A percentile compares a stretch with the other conserved stretches of the same genome.
Evolutionary conservation across 352 stramenopile species (phyloP).

Genomic region (Globisporangium cederbergense): DNA sequence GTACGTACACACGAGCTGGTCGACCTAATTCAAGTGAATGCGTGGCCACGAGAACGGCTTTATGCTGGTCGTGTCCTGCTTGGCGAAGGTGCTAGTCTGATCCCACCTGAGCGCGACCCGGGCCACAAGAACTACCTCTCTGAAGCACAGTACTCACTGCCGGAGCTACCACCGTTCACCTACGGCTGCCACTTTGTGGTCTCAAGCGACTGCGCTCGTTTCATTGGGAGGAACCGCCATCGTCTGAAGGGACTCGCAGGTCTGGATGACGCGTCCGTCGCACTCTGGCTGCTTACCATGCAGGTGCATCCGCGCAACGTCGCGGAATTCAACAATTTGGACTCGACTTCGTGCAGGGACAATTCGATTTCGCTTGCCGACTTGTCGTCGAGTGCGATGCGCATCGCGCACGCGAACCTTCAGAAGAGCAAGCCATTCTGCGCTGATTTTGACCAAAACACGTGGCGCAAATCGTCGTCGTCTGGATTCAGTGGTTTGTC

Average conservation of each 20-base stretch:
- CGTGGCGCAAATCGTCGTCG: constrained; percentile 1
- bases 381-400: constrained; percentile 19
- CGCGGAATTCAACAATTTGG: constrained; percentile 20
- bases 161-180: constrained; percentile 32
- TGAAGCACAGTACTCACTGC: constrained; percentile 28
- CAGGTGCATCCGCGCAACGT: constrained; percentile 21
- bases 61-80: constrained; percentile 37
- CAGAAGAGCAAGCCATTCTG: background rate
- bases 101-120: constrained; percentile 26
- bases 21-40: background rate
- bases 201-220: constrained; percentile 34
- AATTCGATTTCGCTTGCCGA: constrained; percentile 23
- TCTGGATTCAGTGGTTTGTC: background rate
- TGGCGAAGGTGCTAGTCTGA: constrained; percentile 9
- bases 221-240: constrained; percentile 31
- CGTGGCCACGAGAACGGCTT: constrained; percentile 9
- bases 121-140: constrained; percentile 33
- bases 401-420: constrained; percentile 22
- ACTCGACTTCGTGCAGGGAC: constrained; percentile 11
- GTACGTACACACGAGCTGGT: constrained; percentile 25
- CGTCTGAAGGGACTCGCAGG: constrained; percentile 21
- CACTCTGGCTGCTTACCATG: constrained; percentile 40
- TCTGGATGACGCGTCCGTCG: constrained; percentile 38
- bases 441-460: constrained; percentile 1
- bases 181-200: constrained; percentile 49